Evolutionary conservation across 2,329 filamentous ascomycete species (phyloP).

Genomic region (Cercospora sp.): DNA sequence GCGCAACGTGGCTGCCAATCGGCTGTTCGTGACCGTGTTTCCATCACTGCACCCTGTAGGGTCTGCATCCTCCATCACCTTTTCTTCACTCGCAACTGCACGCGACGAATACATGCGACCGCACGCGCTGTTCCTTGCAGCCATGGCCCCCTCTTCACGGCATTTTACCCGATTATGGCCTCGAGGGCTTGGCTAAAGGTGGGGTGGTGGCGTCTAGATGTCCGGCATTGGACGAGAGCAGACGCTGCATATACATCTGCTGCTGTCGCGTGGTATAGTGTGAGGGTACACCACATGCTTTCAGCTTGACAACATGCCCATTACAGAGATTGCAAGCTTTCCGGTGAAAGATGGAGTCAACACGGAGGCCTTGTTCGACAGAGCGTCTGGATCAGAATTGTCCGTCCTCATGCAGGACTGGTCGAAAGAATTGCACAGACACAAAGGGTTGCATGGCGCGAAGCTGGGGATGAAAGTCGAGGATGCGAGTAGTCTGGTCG

Average conservation of each 20-base stretch:
- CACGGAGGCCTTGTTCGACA: not conserved
- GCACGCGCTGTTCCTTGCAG: not conserved
- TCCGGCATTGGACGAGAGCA: not conserved
- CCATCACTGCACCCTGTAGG: not conserved
- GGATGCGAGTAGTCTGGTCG: not conserved
- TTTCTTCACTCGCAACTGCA: not conserved
- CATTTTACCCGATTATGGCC: not conserved
- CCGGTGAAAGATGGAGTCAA: not conserved
- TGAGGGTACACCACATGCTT: not conserved
- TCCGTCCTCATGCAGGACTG: not conserved
- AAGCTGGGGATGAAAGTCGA: not conserved
- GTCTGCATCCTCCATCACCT: not conserved
- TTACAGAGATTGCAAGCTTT: not conserved
- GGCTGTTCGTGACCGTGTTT: not conserved
- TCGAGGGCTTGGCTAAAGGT: not conserved
- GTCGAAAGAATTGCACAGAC: not conserved
- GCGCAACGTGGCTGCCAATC: not conserved
- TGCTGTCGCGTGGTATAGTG: not conserved
- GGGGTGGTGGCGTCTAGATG: not conserved
- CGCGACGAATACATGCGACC: not conserved
- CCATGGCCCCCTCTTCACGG: not conserved
- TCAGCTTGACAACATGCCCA: not conserved
- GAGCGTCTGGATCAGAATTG: not conserved
- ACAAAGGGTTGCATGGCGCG: not conserved
- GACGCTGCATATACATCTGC: not conserved